Conservation (phyloP, 1,284 basidiomycete genomes). For the Ceratobasidium sp. region DNA sequence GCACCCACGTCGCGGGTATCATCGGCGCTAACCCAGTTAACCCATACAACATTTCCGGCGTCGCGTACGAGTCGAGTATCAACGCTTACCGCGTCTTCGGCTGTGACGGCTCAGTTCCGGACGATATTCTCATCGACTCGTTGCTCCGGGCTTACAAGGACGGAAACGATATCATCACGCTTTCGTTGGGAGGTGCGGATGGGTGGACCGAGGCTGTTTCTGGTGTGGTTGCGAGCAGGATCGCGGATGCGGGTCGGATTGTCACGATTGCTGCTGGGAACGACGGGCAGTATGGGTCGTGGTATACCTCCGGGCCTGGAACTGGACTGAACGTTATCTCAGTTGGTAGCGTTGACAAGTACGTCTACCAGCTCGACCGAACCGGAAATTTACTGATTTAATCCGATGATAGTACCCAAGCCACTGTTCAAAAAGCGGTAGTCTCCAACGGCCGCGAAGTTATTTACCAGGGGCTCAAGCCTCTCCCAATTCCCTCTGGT, state of each 20-base stretch:
- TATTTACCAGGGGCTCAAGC: conserved; percentile 49
- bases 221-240: conserved; percentile 55
- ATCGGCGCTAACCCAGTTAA: conserved; percentile 56
- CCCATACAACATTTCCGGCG: conserved; percentile 52
- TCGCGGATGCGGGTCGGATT: conserved; percentile 55
- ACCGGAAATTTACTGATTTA: conserved; percentile 19
- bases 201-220: conserved; percentile 57
- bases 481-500: conserved; percentile 45
- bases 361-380: neutral
- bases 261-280: conserved; percentile 51
- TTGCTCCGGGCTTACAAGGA: conserved; percentile 53
- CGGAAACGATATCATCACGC: conserved; percentile 60
- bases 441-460: conserved; percentile 38
- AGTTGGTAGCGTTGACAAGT: conserved; percentile 49
- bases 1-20: conserved; percentile 59
- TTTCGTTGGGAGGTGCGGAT: conserved; percentile 55
- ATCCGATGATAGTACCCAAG: neutral
- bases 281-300: conserved; percentile 48
- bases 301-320: conserved; percentile 46
- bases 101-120: conserved; percentile 23
- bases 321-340: conserved; percentile 47
- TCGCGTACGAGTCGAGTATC: conserved; percentile 35
- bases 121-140: conserved; percentile 47
- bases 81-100: conserved; percentile 47
- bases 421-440: conserved; percentile 31